Percentiles rank a stretch among this genome's conserved stretches.
These are phyloP conservation scores for Albophoma yamanashiensis DNA, from an alignment of 2,329 filamentous ascomycete species.

Conservation along the genomic window DNA sequence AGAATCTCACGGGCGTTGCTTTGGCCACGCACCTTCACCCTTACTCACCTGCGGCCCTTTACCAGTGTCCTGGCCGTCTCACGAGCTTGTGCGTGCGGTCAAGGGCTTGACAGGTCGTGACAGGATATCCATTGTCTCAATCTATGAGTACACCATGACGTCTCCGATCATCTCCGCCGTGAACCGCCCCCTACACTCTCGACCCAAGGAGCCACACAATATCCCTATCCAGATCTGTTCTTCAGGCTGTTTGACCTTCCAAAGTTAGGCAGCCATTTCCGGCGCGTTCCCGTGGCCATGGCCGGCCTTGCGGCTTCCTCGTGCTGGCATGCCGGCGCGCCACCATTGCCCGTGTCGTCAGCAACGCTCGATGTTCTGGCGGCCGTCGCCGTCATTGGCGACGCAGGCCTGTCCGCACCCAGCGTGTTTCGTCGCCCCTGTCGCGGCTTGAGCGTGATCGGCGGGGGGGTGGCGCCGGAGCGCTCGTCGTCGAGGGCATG, in stretches of 20 bases:
- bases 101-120: no score
- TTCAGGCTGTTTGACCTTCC: constrained; percentile 13
- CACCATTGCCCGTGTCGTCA: constrained; percentile 5
- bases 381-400: not conserved
- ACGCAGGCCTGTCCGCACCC: constrained; percentile 10
- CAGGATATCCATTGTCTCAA: no score
- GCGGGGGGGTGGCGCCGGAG: constrained; percentile 42
- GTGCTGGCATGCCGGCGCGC: not conserved
- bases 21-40: no score
- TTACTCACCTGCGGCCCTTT: no score
- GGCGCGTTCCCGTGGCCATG: constrained; percentile 15
- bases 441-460: constrained; percentile 37
- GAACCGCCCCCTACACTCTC: no score
- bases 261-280: constrained; percentile 26
- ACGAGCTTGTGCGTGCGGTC: no score
- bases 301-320: constrained; percentile 2
- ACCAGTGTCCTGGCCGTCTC: no score
- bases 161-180: not conserved
- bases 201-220: not conserved
- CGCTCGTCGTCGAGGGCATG: constrained; percentile 29
- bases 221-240: constrained; percentile 8
- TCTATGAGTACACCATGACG: no score
- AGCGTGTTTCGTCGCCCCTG: constrained; percentile 16
- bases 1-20: no score
- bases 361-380: not conserved